Conservation (phyloP, 208 protist species). For the Leishmania aethiopica region DNA sequence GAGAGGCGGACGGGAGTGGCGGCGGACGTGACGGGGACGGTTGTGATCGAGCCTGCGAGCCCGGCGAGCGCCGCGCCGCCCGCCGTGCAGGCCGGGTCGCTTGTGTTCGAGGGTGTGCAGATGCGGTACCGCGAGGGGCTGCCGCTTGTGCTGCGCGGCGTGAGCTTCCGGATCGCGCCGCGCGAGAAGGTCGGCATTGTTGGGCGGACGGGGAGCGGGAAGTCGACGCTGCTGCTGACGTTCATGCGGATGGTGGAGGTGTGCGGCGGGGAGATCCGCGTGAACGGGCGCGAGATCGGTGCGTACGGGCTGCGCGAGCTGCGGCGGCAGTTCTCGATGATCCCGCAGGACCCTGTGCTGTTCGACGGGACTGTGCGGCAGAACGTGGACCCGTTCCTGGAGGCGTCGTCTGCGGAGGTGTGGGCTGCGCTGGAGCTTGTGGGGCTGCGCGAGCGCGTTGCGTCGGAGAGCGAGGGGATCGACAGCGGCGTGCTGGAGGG, state of each 20-base stretch:
- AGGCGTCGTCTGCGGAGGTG: slow-evolving; percentile 28
- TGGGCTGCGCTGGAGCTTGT: slow-evolving; percentile 59
- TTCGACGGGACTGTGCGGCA: slow-evolving; percentile 75
- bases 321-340: slow-evolving; percentile 76
- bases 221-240: slow-evolving; percentile 82
- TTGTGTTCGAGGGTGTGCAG: slow-evolving; percentile 35
- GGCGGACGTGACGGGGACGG: slow-evolving; percentile 7
- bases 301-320: slow-evolving; percentile 49
- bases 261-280: slow-evolving; percentile 51
- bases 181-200: slow-evolving; percentile 87
- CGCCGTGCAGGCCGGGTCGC: slow-evolving; percentile 16
- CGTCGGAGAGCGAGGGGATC: slow-evolving; percentile 31
- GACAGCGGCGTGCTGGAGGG: slow-evolving; percentile 58
- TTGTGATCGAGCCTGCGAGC: not conserved
- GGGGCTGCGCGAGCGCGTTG: slow-evolving; percentile 45
- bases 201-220: slow-evolving; percentile 86
- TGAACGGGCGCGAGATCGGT: slow-evolving; percentile 42
- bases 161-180: slow-evolving; percentile 32
- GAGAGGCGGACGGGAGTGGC: slow-evolving; percentile 59
- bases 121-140: slow-evolving; percentile 74
- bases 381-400: slow-evolving; percentile 80
- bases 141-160: slow-evolving; percentile 61
- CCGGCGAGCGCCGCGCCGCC: slow-evolving; percentile 10
- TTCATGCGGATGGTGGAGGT: slow-evolving; percentile 75
- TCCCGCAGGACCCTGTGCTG: slow-evolving; percentile 86